These are phyloP conservation scores for Ceratobasidium sp. DNA, from an alignment of 1,284 basidiomycete species.

Conservation along the genomic window DNA sequence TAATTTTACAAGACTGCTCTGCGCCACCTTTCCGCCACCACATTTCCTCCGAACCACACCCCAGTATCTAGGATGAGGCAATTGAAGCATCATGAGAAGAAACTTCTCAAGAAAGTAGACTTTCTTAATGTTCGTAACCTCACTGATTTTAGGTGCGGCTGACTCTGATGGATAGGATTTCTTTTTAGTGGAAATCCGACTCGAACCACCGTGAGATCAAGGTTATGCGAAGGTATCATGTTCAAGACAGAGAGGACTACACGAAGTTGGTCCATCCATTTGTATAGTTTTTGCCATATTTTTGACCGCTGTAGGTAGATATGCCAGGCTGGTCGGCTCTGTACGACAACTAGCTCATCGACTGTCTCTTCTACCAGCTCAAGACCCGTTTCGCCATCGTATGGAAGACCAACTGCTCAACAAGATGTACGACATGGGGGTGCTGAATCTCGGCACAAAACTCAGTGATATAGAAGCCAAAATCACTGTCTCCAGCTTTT, in stretches of 20 bases:
- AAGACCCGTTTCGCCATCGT: slow-evolving; percentile 86
- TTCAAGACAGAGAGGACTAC: slow-evolving; percentile 94
- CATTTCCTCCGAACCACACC: background rate
- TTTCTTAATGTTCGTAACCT: slow-evolving; percentile 77
- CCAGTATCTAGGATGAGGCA: slow-evolving; percentile 68
- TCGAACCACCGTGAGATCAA: slow-evolving; percentile 89
- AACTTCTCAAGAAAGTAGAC: slow-evolving; percentile 93
- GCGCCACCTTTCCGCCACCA: slow-evolving; percentile 5
- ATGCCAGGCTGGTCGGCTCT: slow-evolving; percentile 94
- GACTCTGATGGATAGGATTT: background rate
- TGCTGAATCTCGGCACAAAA: slow-evolving; percentile 82
- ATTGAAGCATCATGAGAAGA: slow-evolving; percentile 93
- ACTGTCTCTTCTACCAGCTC: slow-evolving; percentile 83
- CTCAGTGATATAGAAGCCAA: slow-evolving; percentile 93
- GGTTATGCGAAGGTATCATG: slow-evolving; percentile 94
- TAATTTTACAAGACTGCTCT: slow-evolving; percentile 14
- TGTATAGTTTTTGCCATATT: slow-evolving; percentile 8
- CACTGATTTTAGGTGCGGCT: background rate
- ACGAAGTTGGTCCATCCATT: slow-evolving; percentile 69
- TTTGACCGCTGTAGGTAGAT: slow-evolving; percentile 57
- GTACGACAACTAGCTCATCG: slow-evolving; percentile 87
- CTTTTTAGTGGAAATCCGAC: slow-evolving; percentile 93
- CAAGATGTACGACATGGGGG: slow-evolving; percentile 97
- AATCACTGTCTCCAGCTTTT: slow-evolving; percentile 94
- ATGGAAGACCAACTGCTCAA: slow-evolving; percentile 88